Evolutionary conservation across 202 grass and related monocot genomes (phyloP), one percentile per base, ranked within the genome.

Genomic region (Zizania palustris): DNA sequence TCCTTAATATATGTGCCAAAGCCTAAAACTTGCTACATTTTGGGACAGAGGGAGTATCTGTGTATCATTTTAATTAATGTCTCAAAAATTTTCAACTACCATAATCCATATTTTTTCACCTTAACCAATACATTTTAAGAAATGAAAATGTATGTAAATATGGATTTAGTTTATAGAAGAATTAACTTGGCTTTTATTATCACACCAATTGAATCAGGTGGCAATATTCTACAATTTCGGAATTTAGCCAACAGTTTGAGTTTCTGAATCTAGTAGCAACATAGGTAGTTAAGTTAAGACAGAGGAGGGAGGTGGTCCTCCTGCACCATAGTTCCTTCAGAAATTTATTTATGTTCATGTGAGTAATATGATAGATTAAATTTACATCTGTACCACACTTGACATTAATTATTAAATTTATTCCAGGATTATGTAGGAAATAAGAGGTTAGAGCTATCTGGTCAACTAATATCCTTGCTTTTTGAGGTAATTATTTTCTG

Each of bases 371-470:
- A 12, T 71, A 41, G 18, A 49, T 51, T 5, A 71, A 71, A 80
- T 39, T 28, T 79, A 56, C 77, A 40, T 85, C 20, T 69, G 74
- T 48, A 40, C 33, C 15, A 34, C 9, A 49, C 11, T 55, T 86
- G 13, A 73, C 60, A 50, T 81, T 41, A 72, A 28, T 59, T 72
- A 14, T 76, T 85, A 6, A 73, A 79, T 78, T 80, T 82, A 70
- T 80, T 76, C 65, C 79, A 98, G 95, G 95, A 98, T 88, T 98
- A 98, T 83, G 88, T 98, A 44, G 95, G 95, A 49, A 98, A 98
- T 86, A 98, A 98, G 74, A 89, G 91, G 73, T 76, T 98, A 60
- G 95, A 98, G 75, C 83, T 98, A 44, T 98, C 95, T 16, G 95
- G 91, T 38, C 95, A 98, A 77, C 80, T 98, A 65, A 81, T 98